Evolutionary conservation across 1,139 yeast species (phyloP).

Genomic region (Candida mesenterica): DNA sequence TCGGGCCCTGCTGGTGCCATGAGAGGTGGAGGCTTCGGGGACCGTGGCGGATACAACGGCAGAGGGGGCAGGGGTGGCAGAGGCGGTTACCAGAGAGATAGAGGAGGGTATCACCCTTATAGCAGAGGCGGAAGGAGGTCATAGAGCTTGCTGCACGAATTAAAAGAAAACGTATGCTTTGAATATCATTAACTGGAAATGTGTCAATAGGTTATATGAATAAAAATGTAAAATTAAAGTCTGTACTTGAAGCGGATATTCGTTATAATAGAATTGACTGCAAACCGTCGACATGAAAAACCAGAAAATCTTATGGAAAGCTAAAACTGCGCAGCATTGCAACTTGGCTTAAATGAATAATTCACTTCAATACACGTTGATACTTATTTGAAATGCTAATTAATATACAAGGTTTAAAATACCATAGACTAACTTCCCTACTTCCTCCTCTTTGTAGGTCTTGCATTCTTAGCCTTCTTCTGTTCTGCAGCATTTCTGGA

Average conservation of each 20-base stretch:
- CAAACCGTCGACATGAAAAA: too few relatives aligned
- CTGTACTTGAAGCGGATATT: too few relatives aligned
- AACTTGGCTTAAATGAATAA: too few relatives aligned
- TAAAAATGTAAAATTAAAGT: neutral
- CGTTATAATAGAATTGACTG: too few relatives aligned
- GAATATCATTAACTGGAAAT: neutral
- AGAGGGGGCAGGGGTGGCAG: slow-evolving; percentile 16
- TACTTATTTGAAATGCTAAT: slow-evolving; percentile 1
- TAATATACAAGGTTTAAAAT: slow-evolving; percentile 2
- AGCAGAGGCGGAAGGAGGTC: slow-evolving; percentile 26
- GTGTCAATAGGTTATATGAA: slow-evolving; percentile 1
- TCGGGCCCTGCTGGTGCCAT: slow-evolving; percentile 35
- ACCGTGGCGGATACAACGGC: slow-evolving; percentile 17
- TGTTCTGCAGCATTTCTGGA: slow-evolving; percentile 67
- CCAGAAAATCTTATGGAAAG: too few relatives aligned
- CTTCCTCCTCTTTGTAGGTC: slow-evolving; percentile 50
- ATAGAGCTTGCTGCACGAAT: slow-evolving; percentile 1
- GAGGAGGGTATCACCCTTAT: slow-evolving; percentile 32
- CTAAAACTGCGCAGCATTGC: too few relatives aligned
- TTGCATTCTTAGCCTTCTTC: slow-evolving; percentile 80
- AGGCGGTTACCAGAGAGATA: slow-evolving; percentile 12
- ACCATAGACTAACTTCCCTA: too few relatives aligned
- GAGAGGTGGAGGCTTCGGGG: slow-evolving; percentile 22
- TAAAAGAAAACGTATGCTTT: neutral
- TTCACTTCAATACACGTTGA: too few relatives aligned